Percentiles rank a stretch among this genome's conserved stretches.
phyloP scores from a whole-genome alignment of 371 early-diverging fungal genomes.

The Amoeboaphelidium protococcarum region DNA sequence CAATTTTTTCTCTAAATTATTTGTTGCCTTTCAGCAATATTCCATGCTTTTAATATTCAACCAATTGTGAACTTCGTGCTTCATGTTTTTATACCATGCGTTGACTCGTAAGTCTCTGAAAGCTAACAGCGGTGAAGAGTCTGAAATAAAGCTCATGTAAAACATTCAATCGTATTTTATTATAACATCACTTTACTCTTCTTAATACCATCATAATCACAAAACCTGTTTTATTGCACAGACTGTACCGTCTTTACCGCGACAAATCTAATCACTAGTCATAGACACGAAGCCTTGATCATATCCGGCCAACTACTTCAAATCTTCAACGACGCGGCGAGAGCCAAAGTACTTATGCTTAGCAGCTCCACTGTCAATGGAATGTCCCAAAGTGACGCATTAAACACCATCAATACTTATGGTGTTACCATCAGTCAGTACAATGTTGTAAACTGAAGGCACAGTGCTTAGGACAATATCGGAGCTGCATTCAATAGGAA shows the following conservation, averaged over 20 bases:
- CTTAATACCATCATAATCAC: no score
- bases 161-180: no score
- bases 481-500: constrained; percentile 4
- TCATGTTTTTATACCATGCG: no score
- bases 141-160: no score
- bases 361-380: not conserved
- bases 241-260: not conserved
- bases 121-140: no score
- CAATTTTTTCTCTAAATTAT: no score
- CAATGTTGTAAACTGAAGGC: constrained; percentile 3
- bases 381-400: constrained; percentile 9
- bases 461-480: no score
- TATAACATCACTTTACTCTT: no score
- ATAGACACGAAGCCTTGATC: not conserved
- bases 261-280: not conserved
- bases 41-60: no score
- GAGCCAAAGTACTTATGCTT: constrained; percentile 9
- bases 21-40: no score
- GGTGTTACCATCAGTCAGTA: constrained; percentile 1
- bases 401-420: constrained; percentile 5
- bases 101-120: no score
- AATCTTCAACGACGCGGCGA: constrained; percentile 5
- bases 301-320: constrained; percentile 4
- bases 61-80: no score
- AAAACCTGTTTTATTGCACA: not conserved